phyloP scores from a whole-genome alignment of 192 early-diverging fungal species.

The Rhizoclosmatium globosum region DNA sequence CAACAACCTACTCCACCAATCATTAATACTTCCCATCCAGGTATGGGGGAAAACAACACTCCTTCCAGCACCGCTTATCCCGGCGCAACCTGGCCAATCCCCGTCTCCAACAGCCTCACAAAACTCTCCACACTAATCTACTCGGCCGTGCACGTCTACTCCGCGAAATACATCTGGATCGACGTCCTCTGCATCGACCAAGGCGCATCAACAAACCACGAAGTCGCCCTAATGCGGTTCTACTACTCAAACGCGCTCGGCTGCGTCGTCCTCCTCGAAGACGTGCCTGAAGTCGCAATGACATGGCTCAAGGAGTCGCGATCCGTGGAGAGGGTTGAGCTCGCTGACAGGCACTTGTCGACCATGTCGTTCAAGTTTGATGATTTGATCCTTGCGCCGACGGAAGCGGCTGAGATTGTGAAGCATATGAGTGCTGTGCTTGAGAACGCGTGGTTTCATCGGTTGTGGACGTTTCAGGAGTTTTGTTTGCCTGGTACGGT shows the following conservation, averaged over 20 bases:
- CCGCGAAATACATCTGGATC: not conserved
- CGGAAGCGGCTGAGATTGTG: not conserved
- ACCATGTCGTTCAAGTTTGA: conserved; percentile 1
- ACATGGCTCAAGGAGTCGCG: not conserved
- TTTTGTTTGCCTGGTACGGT: not conserved
- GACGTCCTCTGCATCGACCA: not conserved
- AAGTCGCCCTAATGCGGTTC: not conserved
- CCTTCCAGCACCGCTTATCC: not conserved
- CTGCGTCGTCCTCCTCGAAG: not conserved
- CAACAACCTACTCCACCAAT: not conserved
- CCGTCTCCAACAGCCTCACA: not conserved
- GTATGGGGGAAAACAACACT: not conserved
- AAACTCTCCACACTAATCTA: not conserved
- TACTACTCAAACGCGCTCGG: not conserved
- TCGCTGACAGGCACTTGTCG: not conserved
- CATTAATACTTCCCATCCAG: not conserved
- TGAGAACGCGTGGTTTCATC: not conserved
- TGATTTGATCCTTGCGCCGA: not conserved
- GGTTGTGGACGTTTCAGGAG: not conserved
- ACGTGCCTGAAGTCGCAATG: not conserved
- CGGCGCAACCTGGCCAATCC: not conserved
- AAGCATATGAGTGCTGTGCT: not conserved
- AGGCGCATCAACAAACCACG: not conserved
- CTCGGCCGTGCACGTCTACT: not conserved
- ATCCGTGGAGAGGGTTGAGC: not conserved